Percentiles rank a stretch among this genome's conserved stretches.
Evolutionary conservation across 306 rosid genomes (phyloP).

Genomic region (Parietaria judaica): DNA sequence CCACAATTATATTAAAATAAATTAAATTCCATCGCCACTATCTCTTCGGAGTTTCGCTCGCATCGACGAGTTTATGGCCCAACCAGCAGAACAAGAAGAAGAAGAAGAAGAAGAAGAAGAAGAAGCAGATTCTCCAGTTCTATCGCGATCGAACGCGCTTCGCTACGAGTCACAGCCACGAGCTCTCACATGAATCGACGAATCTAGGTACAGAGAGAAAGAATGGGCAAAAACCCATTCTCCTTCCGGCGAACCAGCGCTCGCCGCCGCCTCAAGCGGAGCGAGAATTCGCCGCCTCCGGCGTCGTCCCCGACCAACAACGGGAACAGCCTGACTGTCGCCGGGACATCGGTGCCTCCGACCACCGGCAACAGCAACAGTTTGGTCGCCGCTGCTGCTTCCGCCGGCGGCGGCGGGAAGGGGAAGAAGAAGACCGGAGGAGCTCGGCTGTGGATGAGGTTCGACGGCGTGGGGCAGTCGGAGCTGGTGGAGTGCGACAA

Average conservation of each 20-base stretch:
- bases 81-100: background rate
- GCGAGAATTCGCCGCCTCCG: constrained; percentile 3
- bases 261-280: constrained; percentile 61
- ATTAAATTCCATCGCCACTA: too few species aligned
- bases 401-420: constrained; percentile 28
- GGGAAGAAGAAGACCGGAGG: constrained; percentile 81
- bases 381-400: constrained; percentile 5
- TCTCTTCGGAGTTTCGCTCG: too few species aligned
- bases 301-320: background rate
- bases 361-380: constrained; percentile 12
- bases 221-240: constrained; percentile 58
- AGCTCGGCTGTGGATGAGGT: constrained; percentile 85
- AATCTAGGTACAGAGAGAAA: constrained; percentile 8
- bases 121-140: too few species aligned
- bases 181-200: too few species aligned
- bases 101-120: constrained; percentile 1
- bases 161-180: background rate
- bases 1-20: too few species aligned
- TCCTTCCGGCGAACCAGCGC: constrained; percentile 53
- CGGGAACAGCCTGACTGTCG: background rate
- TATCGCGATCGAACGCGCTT: too few species aligned
- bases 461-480: constrained; percentile 58
- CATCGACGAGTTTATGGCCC: background rate
- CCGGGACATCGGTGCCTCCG: constrained; percentile 16
- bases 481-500: constrained; percentile 86